phyloP scores from a whole-genome alignment of 345 rosid species.

The Salix purpurea region DNA sequence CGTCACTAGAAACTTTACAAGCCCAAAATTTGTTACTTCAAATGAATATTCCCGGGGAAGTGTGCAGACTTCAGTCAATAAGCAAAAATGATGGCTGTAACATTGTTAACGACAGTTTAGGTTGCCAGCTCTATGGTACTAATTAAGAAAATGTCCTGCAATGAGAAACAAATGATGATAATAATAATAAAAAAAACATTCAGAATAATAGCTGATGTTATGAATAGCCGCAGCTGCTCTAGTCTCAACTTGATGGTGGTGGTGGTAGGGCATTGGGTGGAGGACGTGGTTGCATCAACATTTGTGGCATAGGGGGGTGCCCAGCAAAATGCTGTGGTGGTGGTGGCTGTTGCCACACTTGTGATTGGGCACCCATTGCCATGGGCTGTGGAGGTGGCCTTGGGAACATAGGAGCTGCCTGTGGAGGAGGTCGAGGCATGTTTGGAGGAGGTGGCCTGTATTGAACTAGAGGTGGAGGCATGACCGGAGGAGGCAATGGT shows the following conservation, averaged over 20 bases:
- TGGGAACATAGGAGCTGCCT: constrained; percentile 29
- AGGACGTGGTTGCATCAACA: constrained; percentile 67
- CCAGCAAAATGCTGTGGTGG: constrained; percentile 57
- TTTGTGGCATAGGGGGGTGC: constrained; percentile 50
- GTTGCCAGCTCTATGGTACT: neutral
- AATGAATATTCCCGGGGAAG: neutral
- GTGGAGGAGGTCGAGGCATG: constrained; percentile 69
- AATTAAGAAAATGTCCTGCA: neutral
- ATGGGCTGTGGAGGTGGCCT: constrained; percentile 73
- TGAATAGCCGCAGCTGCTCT: neutral
- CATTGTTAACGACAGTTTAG: neutral
- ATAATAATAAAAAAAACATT: neutral
- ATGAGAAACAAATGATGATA: neutral
- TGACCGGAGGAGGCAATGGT: constrained; percentile 31
- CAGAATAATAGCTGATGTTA: neutral
- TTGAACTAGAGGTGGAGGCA: constrained; percentile 70
- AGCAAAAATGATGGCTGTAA: neutral
- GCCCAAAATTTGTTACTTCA: neutral
- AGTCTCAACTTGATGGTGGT: constrained; percentile 17
- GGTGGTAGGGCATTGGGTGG: constrained; percentile 28
- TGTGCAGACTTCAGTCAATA: neutral
- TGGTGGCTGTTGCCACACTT: constrained; percentile 47
- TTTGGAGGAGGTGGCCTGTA: constrained; percentile 64
- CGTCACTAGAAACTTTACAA: neutral
- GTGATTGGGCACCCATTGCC: constrained; percentile 67